Base-by-base conservation (phyloP, 1,284 basidiomycete species). In the Wallemia ichthyophaga region DNA sequence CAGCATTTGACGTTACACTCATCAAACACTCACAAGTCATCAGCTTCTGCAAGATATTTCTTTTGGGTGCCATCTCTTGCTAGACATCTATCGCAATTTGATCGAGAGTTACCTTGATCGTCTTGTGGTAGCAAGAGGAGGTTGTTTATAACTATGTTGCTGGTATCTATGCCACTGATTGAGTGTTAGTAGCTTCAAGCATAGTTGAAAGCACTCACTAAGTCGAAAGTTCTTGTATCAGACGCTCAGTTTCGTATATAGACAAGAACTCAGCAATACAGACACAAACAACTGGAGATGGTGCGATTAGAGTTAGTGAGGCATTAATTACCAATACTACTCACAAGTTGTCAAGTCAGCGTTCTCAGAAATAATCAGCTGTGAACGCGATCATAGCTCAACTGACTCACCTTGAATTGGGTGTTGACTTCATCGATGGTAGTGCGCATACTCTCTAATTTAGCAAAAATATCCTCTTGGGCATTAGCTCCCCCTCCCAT, bases 371-470 rank as follows among this genome's bases (percentile, higher is more conserved):
- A 32, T 23, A 7, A 56, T 23, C 15, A 31, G 7, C 66, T 66
- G 28, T 17, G 17, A 17, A 7, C 28, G n/a, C n/a, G n/a, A n/a
- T n/a, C n/a, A n/a, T n/a, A n/a, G n/a, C n/a, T n/a, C n/a, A n/a
- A n/a, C n/a, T n/a, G 87, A 1, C 92, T 87, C 71, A 98, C 89
- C 71, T 96, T 96, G 77, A 98, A 98, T 67, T 99, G 94, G 0
- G 85, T 85, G 75, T 98, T 98, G 61, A 99, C 92, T 70, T 99
- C 94, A 25, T 87, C 95, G 67, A 99, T 98, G 61, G 96, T 81
- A 53, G 80, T 85, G 48, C 89, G 79, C 94, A 99, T 99, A 37
- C 81, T 82, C 65, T 99, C 92, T 9, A 99, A 78, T 71, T 96
- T 96, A 28, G 85, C 86, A 69, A 96, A 96, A 87, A 95, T 92